Evolutionary conservation across 805 yeast species (phyloP).

Genomic region (Suhomyces emberorum): DNA sequence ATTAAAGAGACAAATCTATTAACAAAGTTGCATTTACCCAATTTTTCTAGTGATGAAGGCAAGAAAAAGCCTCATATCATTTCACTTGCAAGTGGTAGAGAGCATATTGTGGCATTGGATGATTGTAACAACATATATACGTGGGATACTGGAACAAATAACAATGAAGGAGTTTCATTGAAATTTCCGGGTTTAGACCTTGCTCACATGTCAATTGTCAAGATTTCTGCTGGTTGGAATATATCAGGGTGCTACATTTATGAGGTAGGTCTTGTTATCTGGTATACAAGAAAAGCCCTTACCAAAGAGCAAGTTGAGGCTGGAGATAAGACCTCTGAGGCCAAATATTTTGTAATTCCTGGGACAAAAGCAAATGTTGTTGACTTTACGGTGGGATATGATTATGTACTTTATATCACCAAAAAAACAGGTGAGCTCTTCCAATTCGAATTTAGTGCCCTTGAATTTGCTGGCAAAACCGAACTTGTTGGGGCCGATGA

Average conservation of each 20-base stretch:
- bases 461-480: slow-evolving; percentile 8
- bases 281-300: slow-evolving; percentile 41
- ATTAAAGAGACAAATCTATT: slow-evolving; percentile 17
- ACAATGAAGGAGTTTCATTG: slow-evolving; percentile 41
- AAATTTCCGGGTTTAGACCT: slow-evolving; percentile 29
- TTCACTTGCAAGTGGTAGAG: slow-evolving; percentile 59
- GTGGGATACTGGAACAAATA: slow-evolving; percentile 52
- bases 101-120: slow-evolving; percentile 62
- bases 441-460: slow-evolving; percentile 28
- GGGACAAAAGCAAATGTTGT: slow-evolving; percentile 37
- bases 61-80: slow-evolving; percentile 31
- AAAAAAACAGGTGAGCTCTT: slow-evolving; percentile 41
- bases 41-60: not conserved
- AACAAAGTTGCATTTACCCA: slow-evolving; percentile 19
- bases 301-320: slow-evolving; percentile 17
- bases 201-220: slow-evolving; percentile 30
- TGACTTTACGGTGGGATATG: slow-evolving; percentile 58
- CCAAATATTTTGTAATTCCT: slow-evolving; percentile 41
- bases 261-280: slow-evolving; percentile 53
- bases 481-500: slow-evolving; percentile 7
- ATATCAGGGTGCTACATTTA: slow-evolving; percentile 48
- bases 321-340: slow-evolving; percentile 20
- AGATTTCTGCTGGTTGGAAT: slow-evolving; percentile 68
- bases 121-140: slow-evolving; percentile 47
- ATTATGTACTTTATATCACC: slow-evolving; percentile 45